Evolutionary conservation across 148 eudicot species (phyloP), one percentile per base, ranked within the genome.

Genomic region (Silene uniflora): DNA sequence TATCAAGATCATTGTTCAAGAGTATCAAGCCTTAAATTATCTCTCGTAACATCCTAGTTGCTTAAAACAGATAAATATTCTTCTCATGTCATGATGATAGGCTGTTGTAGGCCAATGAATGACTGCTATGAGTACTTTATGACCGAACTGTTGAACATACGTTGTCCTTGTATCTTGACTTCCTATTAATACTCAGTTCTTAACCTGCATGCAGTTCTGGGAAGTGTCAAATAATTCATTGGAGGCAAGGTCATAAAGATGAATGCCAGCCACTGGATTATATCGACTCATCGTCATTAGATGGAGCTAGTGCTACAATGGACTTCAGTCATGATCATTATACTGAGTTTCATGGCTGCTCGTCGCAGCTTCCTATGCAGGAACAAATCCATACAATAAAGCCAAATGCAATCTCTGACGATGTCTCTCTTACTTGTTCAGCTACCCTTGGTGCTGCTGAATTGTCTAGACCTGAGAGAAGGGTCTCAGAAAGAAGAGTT

Each of bases 211-310:
- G 88, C 86, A 93, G 98, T 82, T 93, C 98, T 75, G 98, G 98
- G 52, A 94, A 87, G 84, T 91, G 97, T 76, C 98, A 94, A 78
- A 94, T 94, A 84, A 73, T 89, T 71, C 97, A 94, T 79, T 94
- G 98, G 98, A 91, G 98, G 86, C 87, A 88, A 82, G 89, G 89
- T 75, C 98, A 94, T 88, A 94, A 90, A 84, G 96, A 88, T n/a
- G 96, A 94, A 80, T 94, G 98, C 84, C 91, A 78, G 75, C 86
- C 82, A 76, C 63, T 77, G 44, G 89, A 77, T 62, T 83, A 73
- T 80, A 72, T 21, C 18, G 67, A 75, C 67, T 82, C 88, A 71
- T 84, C 84, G 75, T 81, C 73, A 42, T 29, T 17, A 60, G 94
- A 84, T 22, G 92, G 81, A 56, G 77, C 75, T 76, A 73, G 75